These are phyloP conservation scores for Panicum miliaceum DNA, from an alignment of 176 grass and related monocot genomes.

Conservation along the genomic window DNA sequence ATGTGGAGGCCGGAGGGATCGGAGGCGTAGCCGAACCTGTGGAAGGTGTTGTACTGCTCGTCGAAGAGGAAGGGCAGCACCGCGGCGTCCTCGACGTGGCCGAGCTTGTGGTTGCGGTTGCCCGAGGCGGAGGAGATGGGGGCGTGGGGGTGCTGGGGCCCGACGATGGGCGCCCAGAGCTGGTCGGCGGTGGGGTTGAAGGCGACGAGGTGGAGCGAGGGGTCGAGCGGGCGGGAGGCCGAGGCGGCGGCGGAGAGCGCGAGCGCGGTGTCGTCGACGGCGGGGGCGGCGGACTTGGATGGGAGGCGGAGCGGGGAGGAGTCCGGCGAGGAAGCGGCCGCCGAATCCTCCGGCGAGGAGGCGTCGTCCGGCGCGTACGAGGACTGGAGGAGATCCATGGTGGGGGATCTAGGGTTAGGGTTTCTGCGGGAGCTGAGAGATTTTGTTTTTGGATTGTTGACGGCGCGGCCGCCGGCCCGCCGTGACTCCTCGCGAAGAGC, in stretches of 20 bases:
- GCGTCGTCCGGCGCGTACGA: conserved; percentile 48
- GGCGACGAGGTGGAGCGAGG: conserved; percentile 69
- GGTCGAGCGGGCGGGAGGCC: conserved; percentile 72
- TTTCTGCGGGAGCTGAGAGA: conserved; percentile 30
- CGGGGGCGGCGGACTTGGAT: conserved; percentile 77
- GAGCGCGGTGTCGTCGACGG: conserved; percentile 87
- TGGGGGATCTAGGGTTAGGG: conserved; percentile 43
- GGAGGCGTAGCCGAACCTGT: conserved; percentile 85
- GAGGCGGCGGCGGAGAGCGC: conserved; percentile 65
- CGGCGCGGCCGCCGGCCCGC: not conserved
- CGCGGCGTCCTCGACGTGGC: conserved; percentile 86
- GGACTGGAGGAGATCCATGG: conserved; percentile 90
- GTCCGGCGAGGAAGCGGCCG: conserved; percentile 61
- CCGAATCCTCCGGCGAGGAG: conserved; percentile 34
- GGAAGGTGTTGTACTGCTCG: conserved; percentile 98
- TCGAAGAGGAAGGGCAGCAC: conserved; percentile 96
- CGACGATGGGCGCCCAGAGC: conserved; percentile 86
- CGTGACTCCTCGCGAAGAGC: not conserved
- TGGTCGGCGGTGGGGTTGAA: conserved; percentile 97
- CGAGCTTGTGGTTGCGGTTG: conserved; percentile 96
- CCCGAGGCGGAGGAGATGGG: conserved; percentile 70
- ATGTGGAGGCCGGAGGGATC: conserved; percentile 85
- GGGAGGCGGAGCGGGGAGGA: conserved; percentile 73
- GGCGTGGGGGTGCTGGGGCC: conserved; percentile 78
- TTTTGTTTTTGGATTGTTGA: not conserved